phyloP scores from a whole-genome alignment of 345 rosid genomes.

The Sapria himalayana region DNA sequence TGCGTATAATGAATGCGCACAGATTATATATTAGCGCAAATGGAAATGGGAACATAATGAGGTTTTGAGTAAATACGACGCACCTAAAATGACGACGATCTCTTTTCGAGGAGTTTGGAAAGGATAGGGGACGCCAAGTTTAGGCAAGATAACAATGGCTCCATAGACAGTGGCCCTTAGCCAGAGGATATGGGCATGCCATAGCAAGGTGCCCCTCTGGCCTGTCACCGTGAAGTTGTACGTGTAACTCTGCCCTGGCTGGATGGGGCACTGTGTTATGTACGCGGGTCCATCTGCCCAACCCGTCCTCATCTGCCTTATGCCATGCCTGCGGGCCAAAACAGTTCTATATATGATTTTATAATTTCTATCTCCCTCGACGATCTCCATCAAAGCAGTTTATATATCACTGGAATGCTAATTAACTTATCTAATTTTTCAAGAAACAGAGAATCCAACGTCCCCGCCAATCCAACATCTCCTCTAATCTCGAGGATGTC shows the following conservation, averaged over 20 bases:
- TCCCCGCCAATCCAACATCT: too few species aligned
- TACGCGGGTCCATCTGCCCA: constrained; percentile 98
- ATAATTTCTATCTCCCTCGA: too few species aligned
- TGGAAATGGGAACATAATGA: too few species aligned
- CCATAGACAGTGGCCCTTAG: constrained; percentile 76
- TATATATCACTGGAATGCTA: not conserved
- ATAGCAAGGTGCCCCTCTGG: constrained; percentile 71
- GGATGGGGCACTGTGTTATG: constrained; percentile 85
- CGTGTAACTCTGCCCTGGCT: constrained; percentile 39
- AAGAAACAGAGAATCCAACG: too few species aligned
- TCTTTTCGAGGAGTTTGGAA: constrained; percentile 70
- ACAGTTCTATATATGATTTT: too few species aligned
- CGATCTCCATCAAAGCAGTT: not conserved
- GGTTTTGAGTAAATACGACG: too few species aligned
- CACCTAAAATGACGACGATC: constrained; percentile 40
- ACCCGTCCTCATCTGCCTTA: constrained; percentile 54
- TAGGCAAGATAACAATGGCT: constrained; percentile 60
- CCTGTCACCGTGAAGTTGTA: constrained; percentile 80
- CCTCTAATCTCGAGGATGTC: too few species aligned
- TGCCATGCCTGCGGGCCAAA: constrained; percentile 59
- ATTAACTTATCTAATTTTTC: too few species aligned
- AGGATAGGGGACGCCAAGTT: constrained; percentile 71
- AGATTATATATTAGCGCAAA: too few species aligned
- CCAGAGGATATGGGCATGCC: constrained; percentile 97
- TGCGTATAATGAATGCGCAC: too few species aligned